Evolutionary conservation across 768 basidiomycete species (phyloP).

Genomic region (Leccinum variicolor): DNA sequence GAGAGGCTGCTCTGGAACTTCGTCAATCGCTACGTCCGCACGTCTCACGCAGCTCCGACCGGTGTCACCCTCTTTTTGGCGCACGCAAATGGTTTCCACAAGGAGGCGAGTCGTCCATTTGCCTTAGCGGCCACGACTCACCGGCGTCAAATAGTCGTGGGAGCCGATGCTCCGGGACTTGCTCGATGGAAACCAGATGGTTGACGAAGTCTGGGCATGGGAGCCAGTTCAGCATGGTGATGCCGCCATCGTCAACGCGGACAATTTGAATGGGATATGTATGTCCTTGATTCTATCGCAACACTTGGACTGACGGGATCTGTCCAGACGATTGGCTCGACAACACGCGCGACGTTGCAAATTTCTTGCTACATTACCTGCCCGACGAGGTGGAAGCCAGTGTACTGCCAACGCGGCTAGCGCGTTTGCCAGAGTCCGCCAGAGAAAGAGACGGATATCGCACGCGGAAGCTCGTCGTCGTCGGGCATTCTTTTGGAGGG

Average conservation of each 20-base stretch:
- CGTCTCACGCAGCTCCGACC: not conserved
- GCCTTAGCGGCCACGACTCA: not conserved
- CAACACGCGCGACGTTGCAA: slow-evolving; percentile 71
- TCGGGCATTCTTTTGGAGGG: slow-evolving; percentile 88
- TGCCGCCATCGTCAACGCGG: slow-evolving; percentile 66
- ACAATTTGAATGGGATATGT: slow-evolving; percentile 57
- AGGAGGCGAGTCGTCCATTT: slow-evolving; percentile 57
- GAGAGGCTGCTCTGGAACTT: slow-evolving; percentile 59
- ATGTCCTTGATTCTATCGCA: slow-evolving; percentile 23
- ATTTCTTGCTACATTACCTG: slow-evolving; percentile 68
- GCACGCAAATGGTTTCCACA: slow-evolving; percentile 87
- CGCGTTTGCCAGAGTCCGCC: slow-evolving; percentile 43
- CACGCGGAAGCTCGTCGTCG: slow-evolving; percentile 53
- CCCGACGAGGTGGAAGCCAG: slow-evolving; percentile 39
- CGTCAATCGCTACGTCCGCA: slow-evolving; percentile 61
- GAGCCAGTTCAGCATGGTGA: slow-evolving; percentile 88
- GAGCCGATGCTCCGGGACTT: slow-evolving; percentile 62
- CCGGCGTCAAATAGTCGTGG: slow-evolving; percentile 57
- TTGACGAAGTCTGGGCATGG: slow-evolving; percentile 80
- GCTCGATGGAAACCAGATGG: slow-evolving; percentile 40
- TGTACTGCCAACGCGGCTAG: slow-evolving; percentile 50
- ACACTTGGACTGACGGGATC: not conserved
- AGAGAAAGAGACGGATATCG: slow-evolving; percentile 49
- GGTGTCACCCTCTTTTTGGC: slow-evolving; percentile 66
- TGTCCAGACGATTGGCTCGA: slow-evolving; percentile 73